Evolutionary conservation across 1,284 basidiomycete genomes (phyloP).

Genomic region (Heterobasidion irregulare): DNA sequence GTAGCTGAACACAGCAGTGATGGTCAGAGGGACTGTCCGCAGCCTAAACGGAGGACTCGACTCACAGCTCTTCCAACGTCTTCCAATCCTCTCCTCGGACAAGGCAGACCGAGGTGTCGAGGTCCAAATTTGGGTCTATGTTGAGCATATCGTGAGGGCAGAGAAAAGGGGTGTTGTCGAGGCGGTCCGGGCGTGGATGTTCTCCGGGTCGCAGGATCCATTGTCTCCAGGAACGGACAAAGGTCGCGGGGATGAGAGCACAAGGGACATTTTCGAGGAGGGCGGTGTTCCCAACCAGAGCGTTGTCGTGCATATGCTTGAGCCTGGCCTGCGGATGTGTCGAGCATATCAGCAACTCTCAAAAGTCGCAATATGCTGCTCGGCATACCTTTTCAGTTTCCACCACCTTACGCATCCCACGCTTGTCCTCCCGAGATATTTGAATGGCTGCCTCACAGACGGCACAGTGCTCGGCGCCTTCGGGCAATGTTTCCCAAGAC

Average conservation of each 20-base stretch:
- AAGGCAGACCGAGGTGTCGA: slow-evolving; percentile 44
- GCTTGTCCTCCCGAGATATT: slow-evolving; percentile 48
- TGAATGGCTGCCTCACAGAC: slow-evolving; percentile 51
- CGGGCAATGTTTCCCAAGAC: slow-evolving; percentile 48
- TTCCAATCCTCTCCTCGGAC: slow-evolving; percentile 61
- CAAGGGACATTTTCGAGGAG: slow-evolving; percentile 39
- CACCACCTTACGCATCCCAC: slow-evolving; percentile 47
- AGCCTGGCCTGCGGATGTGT: slow-evolving; percentile 39
- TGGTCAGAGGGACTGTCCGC: not conserved
- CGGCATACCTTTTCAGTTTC: slow-evolving; percentile 60
- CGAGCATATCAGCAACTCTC: slow-evolving; percentile 3
- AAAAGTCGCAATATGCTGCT: not conserved
- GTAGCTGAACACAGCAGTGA: slow-evolving; percentile 36
- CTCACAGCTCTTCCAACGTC: slow-evolving; percentile 45
- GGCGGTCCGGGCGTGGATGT: slow-evolving; percentile 40
- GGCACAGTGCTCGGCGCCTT: slow-evolving; percentile 43
- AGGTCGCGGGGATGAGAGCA: slow-evolving; percentile 51
- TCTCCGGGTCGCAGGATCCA: slow-evolving; percentile 59
- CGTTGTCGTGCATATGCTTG: slow-evolving; percentile 50
- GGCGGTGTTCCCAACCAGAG: slow-evolving; percentile 34
- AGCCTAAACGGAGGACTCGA: slow-evolving; percentile 10
- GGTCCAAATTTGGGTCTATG: slow-evolving; percentile 61
- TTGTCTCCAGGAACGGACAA: slow-evolving; percentile 56
- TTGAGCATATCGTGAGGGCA: slow-evolving; percentile 60
- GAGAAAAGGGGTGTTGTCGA: slow-evolving; percentile 56